Conservation (phyloP, 2,329 filamentous ascomycete genomes). For the Ambrosiella beaveri region DNA sequence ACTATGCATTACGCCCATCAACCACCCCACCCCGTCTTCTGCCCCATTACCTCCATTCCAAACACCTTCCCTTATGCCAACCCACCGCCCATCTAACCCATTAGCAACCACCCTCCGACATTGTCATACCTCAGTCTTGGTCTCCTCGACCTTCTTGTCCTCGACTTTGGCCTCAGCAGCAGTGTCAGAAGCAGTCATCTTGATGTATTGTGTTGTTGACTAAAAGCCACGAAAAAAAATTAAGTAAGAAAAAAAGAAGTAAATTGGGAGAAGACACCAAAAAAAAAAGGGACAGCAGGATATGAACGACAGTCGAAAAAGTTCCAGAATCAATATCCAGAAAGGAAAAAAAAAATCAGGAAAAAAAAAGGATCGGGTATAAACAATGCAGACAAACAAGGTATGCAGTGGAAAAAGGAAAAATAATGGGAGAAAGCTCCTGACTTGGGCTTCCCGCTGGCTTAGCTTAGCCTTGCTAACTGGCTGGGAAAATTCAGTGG, state of each 20-base stretch:
- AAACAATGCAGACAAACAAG: background rate
- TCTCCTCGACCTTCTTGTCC: slow-evolving; percentile 15
- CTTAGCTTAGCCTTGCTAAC: no score
- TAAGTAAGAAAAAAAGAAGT: background rate
- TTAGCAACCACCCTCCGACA: background rate
- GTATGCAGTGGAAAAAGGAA: background rate
- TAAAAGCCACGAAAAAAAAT: background rate
- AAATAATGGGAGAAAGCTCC: no score
- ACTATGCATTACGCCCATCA: no score
- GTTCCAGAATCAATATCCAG: background rate
- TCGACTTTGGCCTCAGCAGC: slow-evolving; percentile 20
- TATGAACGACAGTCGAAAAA: background rate
- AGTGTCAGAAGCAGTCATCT: slow-evolving; percentile 32
- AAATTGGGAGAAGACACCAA: slow-evolving; percentile 1
- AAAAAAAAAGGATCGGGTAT: background rate
- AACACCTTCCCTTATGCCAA: background rate
- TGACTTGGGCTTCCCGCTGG: no score
- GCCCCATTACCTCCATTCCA: background rate
- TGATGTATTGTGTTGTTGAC: slow-evolving; percentile 14
- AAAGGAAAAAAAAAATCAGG: background rate
- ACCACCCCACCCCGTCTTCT: no score
- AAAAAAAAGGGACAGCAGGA: background rate
- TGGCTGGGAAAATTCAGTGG: no score
- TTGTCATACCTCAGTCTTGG: slow-evolving; percentile 16
- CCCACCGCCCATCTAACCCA: background rate